Evolutionary conservation across 2,329 filamentous ascomycete genomes (phyloP), one percentile per base, ranked within the genome.

Genomic region (Emergomyces orientalis): DNA sequence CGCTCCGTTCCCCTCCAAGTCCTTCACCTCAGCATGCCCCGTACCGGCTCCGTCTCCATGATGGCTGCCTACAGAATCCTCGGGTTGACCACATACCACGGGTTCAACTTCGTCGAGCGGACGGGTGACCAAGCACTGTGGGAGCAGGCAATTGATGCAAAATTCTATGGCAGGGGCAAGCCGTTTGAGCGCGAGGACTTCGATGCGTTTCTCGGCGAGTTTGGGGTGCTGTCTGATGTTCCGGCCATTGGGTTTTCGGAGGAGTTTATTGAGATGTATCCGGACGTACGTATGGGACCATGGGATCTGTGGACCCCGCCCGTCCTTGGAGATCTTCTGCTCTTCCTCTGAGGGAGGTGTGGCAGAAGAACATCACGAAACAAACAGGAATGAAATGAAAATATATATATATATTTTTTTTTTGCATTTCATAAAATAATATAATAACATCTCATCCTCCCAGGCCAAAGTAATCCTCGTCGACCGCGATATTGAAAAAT

Each of bases 401-500:
- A n/a, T n/a, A n/a, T n/a, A n/a, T n/a, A n/a, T n/a, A n/a, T n/a
- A n/a, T n/a, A n/a, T n/a, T n/a, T n/a, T n/a, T n/a, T n/a, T n/a
- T n/a, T n/a, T n/a, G n/a, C n/a, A 9, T 27, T 22, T 6, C n/a
- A 49, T 11, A 1, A 5, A 1, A 25, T 14, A 6, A 27, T 30
- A 30, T 52, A 13, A 9, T 52, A 30, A 52, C 25, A 30, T 56
- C 39, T 39, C n/a, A 17, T 14, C 25, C 22, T 11, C 43, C 45
- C 27, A 60, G 58, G 58, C 58, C 58, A 60, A 60, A 34, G 27
- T 60, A 39, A 19, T 60, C 41, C 58, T 60, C 27, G 58, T 60
- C 14, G 39, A 47, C 58, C 58, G 58, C 43, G 58, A 60, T 32
- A 47, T 60, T 19, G 41, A 60, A 11, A 49, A 60, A 60, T 60